A percentile compares a stretch with the other conserved stretches of the same genome.
Conservation (phyloP, 2,329 filamentous ascomycete genomes). For the Aciculosporium take region DNA sequence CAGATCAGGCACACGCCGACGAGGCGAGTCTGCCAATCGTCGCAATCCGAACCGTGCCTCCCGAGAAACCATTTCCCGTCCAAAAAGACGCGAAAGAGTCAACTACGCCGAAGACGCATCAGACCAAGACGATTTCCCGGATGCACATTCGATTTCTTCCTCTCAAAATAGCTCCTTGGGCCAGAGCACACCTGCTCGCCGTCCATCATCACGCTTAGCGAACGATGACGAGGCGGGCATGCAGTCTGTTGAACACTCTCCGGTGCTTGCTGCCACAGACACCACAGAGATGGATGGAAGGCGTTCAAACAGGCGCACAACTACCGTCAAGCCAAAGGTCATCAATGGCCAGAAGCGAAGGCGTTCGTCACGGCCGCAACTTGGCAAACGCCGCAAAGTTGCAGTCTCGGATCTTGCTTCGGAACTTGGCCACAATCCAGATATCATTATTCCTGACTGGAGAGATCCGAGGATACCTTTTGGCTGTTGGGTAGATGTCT, state of each 20-base stretch:
- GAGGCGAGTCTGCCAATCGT: constrained; percentile 6
- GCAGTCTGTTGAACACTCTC: not conserved
- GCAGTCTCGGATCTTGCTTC: not conserved
- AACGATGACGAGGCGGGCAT: not conserved
- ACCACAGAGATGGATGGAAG: no score
- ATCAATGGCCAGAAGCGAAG: constrained; percentile 10
- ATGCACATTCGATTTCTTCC: constrained; percentile 1
- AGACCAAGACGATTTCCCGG: not conserved
- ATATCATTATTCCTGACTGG: constrained; percentile 36
- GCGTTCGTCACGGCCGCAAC: constrained; percentile 5
- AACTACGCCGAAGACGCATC: constrained; percentile 6
- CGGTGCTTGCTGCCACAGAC: not conserved
- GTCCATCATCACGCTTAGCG: not conserved
- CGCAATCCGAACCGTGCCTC: constrained; percentile 13
- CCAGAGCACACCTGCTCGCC: not conserved
- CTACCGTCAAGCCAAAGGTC: not conserved
- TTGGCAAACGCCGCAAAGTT: constrained; percentile 8
- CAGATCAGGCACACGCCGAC: constrained; percentile 5
- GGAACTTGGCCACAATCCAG: constrained; percentile 2
- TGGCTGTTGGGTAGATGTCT: constrained; percentile 54
- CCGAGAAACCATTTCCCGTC: constrained; percentile 4
- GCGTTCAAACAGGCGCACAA: not conserved
- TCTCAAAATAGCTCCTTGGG: not conserved
- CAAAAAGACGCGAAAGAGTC: constrained; percentile 2
- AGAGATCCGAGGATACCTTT: constrained; percentile 44